These are phyloP conservation scores for Fraxinus sp. DNA, from an alignment of 305 asterid genomes.

Conservation along the genomic window DNA sequence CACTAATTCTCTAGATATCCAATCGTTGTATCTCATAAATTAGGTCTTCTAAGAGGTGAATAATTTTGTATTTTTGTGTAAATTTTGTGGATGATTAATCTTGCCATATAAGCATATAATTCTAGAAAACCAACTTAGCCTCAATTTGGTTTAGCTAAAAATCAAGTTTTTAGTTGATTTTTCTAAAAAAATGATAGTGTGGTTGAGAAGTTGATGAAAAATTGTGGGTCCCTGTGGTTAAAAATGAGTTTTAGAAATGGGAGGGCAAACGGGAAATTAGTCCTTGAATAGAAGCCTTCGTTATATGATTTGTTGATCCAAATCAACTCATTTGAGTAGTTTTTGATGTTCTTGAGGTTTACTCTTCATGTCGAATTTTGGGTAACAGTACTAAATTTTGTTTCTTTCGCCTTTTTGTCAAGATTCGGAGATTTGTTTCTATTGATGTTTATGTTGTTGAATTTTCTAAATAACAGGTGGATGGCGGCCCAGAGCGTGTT, in stretches of 20 bases:
- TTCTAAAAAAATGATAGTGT: not conserved
- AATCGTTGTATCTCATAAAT: not conserved
- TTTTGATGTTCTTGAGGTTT: conserved; percentile 7
- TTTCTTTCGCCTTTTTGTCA: conserved; percentile 13
- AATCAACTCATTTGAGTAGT: not conserved
- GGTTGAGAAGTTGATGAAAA: not conserved
- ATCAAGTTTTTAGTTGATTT: not conserved
- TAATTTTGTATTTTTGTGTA: not conserved
- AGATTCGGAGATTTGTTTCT: conserved; percentile 6
- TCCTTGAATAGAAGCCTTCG: not conserved
- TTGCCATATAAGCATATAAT: not conserved
- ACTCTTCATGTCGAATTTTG: conserved; percentile 8
- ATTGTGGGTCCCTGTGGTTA: not conserved
- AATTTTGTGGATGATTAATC: not conserved
- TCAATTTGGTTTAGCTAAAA: not conserved
- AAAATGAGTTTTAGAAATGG: not conserved
- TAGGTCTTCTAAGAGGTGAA: not conserved
- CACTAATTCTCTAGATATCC: not conserved
- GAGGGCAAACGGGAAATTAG: not conserved
- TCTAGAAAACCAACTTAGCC: not conserved
- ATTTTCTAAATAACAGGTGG: conserved; percentile 62
- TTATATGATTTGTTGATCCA: not conserved
- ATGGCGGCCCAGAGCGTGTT: conserved; percentile 88
- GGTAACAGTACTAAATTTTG: conserved; percentile 7
- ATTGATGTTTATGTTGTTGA: conserved; percentile 26